These are phyloP conservation scores for Podospora bellae-mahoneyi DNA, from an alignment of 495 filamentous ascomycete species.

Conservation along the genomic window DNA sequence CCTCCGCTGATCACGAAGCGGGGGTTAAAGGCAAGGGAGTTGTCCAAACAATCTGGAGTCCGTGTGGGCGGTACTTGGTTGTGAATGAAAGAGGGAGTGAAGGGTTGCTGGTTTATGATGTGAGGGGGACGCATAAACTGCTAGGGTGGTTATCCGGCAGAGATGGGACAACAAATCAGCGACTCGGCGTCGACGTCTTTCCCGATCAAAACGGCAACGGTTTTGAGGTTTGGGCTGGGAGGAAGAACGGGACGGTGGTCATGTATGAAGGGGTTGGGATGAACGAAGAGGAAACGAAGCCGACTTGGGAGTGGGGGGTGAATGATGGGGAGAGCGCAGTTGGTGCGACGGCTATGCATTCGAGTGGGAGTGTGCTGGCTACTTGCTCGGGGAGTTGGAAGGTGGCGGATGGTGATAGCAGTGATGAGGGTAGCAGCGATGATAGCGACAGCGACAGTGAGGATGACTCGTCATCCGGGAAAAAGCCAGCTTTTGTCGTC, in stretches of 20 bases:
- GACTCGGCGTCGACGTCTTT: slow-evolving; percentile 70
- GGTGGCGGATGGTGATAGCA: slow-evolving; percentile 36
- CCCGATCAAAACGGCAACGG: slow-evolving; percentile 43
- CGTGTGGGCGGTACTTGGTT: slow-evolving; percentile 82
- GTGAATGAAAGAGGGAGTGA: slow-evolving; percentile 78
- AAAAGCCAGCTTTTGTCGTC: slow-evolving; percentile 20
- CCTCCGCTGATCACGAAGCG: slow-evolving; percentile 34
- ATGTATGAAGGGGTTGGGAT: slow-evolving; percentile 65
- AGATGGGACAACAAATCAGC: slow-evolving; percentile 69
- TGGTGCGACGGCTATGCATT: slow-evolving; percentile 63
- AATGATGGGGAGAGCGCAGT: slow-evolving; percentile 51
- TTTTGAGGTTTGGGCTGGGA: slow-evolving; percentile 81
- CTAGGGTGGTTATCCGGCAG: slow-evolving; percentile 71
- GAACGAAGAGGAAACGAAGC: slow-evolving; percentile 51
- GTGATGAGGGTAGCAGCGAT: slow-evolving; percentile 9
- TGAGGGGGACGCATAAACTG: slow-evolving; percentile 62
- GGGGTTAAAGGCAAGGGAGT: slow-evolving; percentile 63
- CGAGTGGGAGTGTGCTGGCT: slow-evolving; percentile 63
- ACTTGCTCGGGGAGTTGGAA: slow-evolving; percentile 60
- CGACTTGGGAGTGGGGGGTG: slow-evolving; percentile 57
- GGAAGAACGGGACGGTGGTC: slow-evolving; percentile 70
- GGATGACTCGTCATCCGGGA: slow-evolving; percentile 10
- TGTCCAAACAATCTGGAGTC: slow-evolving; percentile 73
- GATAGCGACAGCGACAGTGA: slow-evolving; percentile 14
- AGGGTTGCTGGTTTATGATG: slow-evolving; percentile 76